Evolutionary conservation across 257 asterid genomes (phyloP), one percentile per base, ranked within the genome.

Genomic region (Cordia subcordata): DNA sequence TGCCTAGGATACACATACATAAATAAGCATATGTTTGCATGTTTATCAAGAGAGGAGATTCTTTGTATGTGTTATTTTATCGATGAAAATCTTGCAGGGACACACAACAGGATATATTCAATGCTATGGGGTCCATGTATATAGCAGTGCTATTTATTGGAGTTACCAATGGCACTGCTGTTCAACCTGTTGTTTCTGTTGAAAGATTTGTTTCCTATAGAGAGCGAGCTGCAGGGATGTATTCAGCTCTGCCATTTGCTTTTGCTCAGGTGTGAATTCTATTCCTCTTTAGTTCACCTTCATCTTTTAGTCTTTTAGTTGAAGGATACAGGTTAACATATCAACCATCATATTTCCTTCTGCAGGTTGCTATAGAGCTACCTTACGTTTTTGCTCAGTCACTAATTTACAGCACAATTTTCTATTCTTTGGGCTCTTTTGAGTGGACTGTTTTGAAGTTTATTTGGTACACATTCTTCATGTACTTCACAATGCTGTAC

Each of bases 181-280:
- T 83, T 67, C 98, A 90, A 75, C 98, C 98, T 10, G 96, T 90
- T 68, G 88, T 90, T 57, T 85, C 96, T n/a, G 94, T 90, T 57
- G 98, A 90, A 85, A 77, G 98, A 80, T 82, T 77, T 49, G 98
- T 90, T 65, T 90, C 96, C 11, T 90, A 90, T 52, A 76, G 96
- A 75, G 98, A 90, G 62, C 80, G 98, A 55, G 98, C 95, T 51
- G 98, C 96, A 3, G 96, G 98, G 75, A 90, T 86, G 83, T 90
- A 90, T 74, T 90, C 98, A 39, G 96, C 98, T 58, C 61, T 85
- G 66, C 89, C 95, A 15, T 87, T 85, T 64, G 98, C 96, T 58
- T 85, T 87, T 64, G 94, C 94, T 60, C 97, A 90, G 96, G 97
- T 89, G 49, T 22, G 35, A 27, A 40, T 61, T 64, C 64, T 52